Conservation (phyloP, 2,329 filamentous ascomycete species). For the Neospermospora avenae region DNA sequence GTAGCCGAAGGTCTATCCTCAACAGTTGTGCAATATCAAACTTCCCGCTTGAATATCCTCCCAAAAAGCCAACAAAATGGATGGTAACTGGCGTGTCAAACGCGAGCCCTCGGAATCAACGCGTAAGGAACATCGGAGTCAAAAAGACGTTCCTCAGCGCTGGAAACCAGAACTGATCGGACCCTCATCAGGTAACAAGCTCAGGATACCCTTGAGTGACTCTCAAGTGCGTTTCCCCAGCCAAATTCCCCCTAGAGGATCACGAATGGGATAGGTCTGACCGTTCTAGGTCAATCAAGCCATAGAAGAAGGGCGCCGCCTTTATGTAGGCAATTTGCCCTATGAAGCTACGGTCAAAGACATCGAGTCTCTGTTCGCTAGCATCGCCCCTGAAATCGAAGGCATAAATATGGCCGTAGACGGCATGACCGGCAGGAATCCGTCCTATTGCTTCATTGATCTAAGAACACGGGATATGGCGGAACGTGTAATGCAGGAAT, state of each 20-base stretch:
- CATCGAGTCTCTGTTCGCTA: constrained; percentile 45
- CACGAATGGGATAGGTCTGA: background rate
- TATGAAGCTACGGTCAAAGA: constrained; percentile 51
- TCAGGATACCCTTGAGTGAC: constrained; percentile 18
- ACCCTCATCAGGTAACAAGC: constrained; percentile 7
- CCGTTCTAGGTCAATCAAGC: constrained; percentile 18
- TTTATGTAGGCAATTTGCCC: constrained; percentile 54
- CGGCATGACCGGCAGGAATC: constrained; percentile 64
- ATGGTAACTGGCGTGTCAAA: constrained; percentile 28
- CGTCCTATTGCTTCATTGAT: constrained; percentile 73
- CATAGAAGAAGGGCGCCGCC: constrained; percentile 33
- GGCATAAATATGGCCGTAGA: constrained; percentile 68
- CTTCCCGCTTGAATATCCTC: background rate
- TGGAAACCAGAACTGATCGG: background rate
- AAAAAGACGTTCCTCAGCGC: background rate
- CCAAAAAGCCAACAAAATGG: background rate
- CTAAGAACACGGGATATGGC: constrained; percentile 56
- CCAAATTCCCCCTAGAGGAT: background rate
- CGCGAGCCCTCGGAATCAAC: constrained; percentile 15
- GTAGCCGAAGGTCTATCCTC: too few relatives aligned
- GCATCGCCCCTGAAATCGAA: constrained; percentile 42
- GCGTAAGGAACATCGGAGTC: background rate
- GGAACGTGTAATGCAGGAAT: constrained; percentile 51
- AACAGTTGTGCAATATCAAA: too few relatives aligned
- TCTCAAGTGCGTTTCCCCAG: constrained; percentile 5